A percentile compares a stretch with the other conserved stretches of the same genome.
These are phyloP conservation scores for Viridothelium virens DNA, from an alignment of 495 filamentous ascomycete genomes.

Conservation along the genomic window DNA sequence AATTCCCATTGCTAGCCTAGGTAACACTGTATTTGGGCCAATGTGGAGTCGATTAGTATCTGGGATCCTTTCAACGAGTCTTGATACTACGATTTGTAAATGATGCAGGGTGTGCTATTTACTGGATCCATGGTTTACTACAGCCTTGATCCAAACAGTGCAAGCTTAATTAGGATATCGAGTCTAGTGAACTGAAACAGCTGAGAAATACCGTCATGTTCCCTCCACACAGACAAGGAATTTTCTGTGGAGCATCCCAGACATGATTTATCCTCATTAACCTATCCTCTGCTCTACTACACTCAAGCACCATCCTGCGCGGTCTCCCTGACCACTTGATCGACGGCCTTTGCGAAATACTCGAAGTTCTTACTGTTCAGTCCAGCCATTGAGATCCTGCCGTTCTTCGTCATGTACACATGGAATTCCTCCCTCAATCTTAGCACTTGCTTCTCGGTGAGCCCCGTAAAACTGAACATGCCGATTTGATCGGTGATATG, in stretches of 20 bases:
- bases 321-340: conserved; percentile 70
- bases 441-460: conserved; percentile 78
- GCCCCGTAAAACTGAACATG: conserved; percentile 97
- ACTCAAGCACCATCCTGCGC: conserved; percentile 18
- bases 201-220: too few species aligned
- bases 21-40: not conserved
- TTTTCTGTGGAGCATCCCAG: too few species aligned
- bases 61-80: too few species aligned
- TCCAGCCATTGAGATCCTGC: conserved; percentile 89
- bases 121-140: too few species aligned
- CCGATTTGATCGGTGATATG: conserved; percentile 98
- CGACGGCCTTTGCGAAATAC: conserved; percentile 82
- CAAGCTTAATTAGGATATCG: not conserved
- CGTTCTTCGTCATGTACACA: conserved; percentile 99
- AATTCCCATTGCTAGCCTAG: not conserved
- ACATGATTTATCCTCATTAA: too few species aligned
- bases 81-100: too few species aligned
- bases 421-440: conserved; percentile 72
- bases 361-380: conserved; percentile 86
- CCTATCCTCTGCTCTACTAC: too few species aligned
- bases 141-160: not conserved
- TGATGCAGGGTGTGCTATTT: too few species aligned
- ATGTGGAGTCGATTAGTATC: too few species aligned
- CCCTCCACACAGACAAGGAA: too few species aligned
- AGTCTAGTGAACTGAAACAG: not conserved